Evolutionary conservation across 2,329 filamentous ascomycete genomes (phyloP), one percentile per base, ranked within the genome.

Genomic region (Xylariaceae sp.): DNA sequence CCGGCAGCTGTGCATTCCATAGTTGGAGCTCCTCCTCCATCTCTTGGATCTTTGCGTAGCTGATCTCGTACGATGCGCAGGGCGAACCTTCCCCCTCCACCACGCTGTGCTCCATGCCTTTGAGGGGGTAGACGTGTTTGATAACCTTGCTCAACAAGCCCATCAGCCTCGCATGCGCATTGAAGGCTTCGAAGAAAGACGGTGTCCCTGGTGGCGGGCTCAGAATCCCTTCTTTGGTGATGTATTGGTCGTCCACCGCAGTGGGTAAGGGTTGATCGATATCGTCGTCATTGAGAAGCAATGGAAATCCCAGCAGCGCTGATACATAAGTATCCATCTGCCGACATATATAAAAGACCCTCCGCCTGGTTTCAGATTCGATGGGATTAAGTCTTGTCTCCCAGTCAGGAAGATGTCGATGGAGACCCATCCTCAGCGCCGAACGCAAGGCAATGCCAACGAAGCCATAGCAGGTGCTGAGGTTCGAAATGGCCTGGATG

Each of bases 391-490:
- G 70, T n/a, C n/a, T n/a, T n/a, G n/a, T n/a, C 36, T 70, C 70
- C 35, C 75, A 70, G 30, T 81, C 75, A 10, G 77, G 66, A 5
- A 90, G 61, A 39, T 83, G 75, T 33, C 85, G 79, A 55, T 92
- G 85, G 17, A 90, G 64, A 6, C 85, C 85, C 60, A 90, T 79
- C 18, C 83, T 75, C 21, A 90, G 60, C n/a, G 82, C 77, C 5
- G 82, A 81, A 32, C 83, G 75, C 31, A 89, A 64, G 2, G 83
- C 84, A 47, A 90, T 82, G 5, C 84, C 84, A 30, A 90, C 72
- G 46, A 86, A 88, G 0, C 83, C 77, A 56, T 90, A 90, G 53
- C 84, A 90, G 8, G 78, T 82, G 51, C 79, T 84, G 19, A 90
- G 63, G 51, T 86, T 85, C 8, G 83, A 83, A 2, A 85, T 84